Evolutionary conservation across 78 protist genomes (phyloP), one percentile per base, ranked within the genome.

Genomic region (Speleostelium caveatum): DNA sequence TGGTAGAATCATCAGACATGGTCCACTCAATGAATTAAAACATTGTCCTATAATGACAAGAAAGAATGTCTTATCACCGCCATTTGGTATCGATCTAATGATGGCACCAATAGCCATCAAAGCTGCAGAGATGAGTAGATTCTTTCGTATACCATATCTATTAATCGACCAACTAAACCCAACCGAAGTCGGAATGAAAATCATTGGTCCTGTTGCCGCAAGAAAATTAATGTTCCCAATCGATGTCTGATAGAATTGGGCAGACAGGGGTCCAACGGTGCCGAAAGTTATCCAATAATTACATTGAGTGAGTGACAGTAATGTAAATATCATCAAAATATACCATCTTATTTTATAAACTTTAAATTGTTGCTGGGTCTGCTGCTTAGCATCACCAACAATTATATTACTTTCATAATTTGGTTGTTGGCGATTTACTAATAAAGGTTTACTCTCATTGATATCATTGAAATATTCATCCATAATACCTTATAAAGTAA

Each of bases 251-350:
- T 83, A 83, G 42, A 36, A 83, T 26, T 32, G 53, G 17, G 67
- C 7, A 3, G 91, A 68, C 62, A 83, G n/a, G 10, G 38, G 53
- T 59, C 79, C 91, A 1, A 83, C 79, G 30, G 91, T 71, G 0
- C 78, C 67, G 58, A 83, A 83, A 3, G 91, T 83, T 17, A 83
- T 83, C 91, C 91, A 83, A 32, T 59, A 69, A 33, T 83, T 83
- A 69, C 91, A 83, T 32, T 83, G 91, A 32, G 67, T 67, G 19
- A 83, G 26, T 8, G 91, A 83, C 35, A 83, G n/a, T 53, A 83
- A 56, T 49, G 39, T 83, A 42, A 83, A 83, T 42, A 83, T 60
- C 41, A 58, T 56, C 38, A 83, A 58, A 3, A 83, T 65, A 68
- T 72, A 83, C 80, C 79, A 83, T 41, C 91, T 39, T 21, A 30